Percentiles rank a stretch among this genome's conserved stretches.
Evolutionary conservation across 768 basidiomycete genomes (phyloP).

Genomic region (Antrodiella citrinella): DNA sequence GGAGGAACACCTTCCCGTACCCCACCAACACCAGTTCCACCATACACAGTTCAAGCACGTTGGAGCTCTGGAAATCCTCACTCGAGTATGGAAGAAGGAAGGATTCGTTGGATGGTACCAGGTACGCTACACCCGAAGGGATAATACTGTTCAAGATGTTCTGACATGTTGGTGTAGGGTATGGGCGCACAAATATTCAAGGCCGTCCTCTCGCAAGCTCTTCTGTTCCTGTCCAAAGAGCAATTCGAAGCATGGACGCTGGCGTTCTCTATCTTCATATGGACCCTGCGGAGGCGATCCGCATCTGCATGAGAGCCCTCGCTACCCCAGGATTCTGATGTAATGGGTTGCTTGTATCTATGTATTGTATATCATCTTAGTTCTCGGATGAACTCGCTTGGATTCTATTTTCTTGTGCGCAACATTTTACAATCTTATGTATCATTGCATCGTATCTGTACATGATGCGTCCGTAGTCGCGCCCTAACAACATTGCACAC

Average conservation of each 20-base stretch:
- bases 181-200: constrained; percentile 96
- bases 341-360: too few relatives aligned
- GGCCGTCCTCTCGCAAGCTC: constrained; percentile 90
- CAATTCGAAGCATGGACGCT: constrained; percentile 90
- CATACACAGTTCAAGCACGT: constrained; percentile 42
- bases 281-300: too few relatives aligned
- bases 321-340: too few relatives aligned
- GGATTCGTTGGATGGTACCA: constrained; percentile 95
- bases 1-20: constrained; percentile 31
- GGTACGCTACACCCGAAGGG: constrained; percentile 36
- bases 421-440: too few relatives aligned
- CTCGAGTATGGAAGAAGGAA: constrained; percentile 61
- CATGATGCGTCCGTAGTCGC: too few relatives aligned
- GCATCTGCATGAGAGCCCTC: too few relatives aligned
- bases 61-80: constrained; percentile 74
- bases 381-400: too few relatives aligned
- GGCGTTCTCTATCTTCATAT: constrained; percentile 49
- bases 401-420: too few relatives aligned
- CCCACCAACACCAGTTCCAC: constrained; percentile 31
- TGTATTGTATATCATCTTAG: too few relatives aligned
- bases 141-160: background rate
- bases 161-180: constrained; percentile 42
- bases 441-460: too few relatives aligned
- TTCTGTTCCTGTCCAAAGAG: constrained; percentile 96
- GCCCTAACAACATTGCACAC: too few relatives aligned